phyloP scores from a whole-genome alignment of 306 rosid species.

The Macrotyloma uniflorum region DNA sequence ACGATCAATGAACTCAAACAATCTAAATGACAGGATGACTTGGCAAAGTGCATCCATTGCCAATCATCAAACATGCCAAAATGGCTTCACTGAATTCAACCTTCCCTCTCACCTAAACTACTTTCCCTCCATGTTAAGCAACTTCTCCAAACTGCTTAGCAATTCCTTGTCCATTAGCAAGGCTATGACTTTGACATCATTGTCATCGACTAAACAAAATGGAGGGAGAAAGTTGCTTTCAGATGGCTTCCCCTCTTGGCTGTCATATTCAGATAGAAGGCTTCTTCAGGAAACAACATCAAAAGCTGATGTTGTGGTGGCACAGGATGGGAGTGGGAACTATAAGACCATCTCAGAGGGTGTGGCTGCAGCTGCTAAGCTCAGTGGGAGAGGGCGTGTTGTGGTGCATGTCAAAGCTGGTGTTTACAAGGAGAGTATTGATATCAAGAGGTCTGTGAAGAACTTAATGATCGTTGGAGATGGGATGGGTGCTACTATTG shows the following conservation, averaged over 20 bases:
- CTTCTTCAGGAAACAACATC: constrained; percentile 46
- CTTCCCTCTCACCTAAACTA: constrained; percentile 42
- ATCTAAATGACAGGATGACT: constrained; percentile 52
- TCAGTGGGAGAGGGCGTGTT: constrained; percentile 47
- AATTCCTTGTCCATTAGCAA: constrained; percentile 65
- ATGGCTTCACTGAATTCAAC: constrained; percentile 65
- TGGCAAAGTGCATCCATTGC: constrained; percentile 82
- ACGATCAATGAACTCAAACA: constrained; percentile 46
- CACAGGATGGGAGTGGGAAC: constrained; percentile 73
- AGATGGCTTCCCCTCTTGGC: constrained; percentile 56
- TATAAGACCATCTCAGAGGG: constrained; percentile 64
- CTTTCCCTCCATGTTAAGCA: constrained; percentile 55
- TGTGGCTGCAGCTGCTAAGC: constrained; percentile 49
- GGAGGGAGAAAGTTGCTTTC: constrained; percentile 52
- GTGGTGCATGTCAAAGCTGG: constrained; percentile 75
- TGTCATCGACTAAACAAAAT: constrained; percentile 19
- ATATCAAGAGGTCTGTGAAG: constrained; percentile 48
- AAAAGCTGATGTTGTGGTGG: constrained; percentile 61
- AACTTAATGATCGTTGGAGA: constrained; percentile 78
- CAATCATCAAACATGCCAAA: constrained; percentile 74
- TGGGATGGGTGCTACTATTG: constrained; percentile 69
- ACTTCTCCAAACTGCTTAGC: constrained; percentile 75
- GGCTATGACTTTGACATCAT: constrained; percentile 14
- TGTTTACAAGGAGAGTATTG: constrained; percentile 63
- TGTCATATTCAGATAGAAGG: constrained; percentile 56